Percentiles rank a stretch among this genome's conserved stretches.
Conservation (phyloP, 192 early-diverging fungal species). For the Coemansia sp. region DNA sequence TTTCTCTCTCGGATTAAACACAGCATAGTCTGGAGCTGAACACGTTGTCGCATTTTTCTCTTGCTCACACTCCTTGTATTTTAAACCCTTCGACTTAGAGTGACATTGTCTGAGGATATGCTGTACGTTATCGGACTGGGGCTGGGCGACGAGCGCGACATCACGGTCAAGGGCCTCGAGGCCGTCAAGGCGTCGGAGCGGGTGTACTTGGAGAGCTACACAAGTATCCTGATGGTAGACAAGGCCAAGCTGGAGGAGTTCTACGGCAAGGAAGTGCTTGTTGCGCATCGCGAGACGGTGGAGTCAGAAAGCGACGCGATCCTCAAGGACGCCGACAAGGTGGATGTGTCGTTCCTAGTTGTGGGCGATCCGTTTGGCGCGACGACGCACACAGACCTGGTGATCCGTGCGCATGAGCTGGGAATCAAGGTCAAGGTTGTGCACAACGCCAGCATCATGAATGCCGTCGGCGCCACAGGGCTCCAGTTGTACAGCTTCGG, state of each 20-base stretch:
- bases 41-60: neutral
- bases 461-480: slow-evolving; percentile 92
- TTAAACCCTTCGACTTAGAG: no score
- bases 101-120: slow-evolving; percentile 42
- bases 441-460: slow-evolving; percentile 99
- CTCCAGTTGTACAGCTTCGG: slow-evolving; percentile 98
- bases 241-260: slow-evolving; percentile 71
- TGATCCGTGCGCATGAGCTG: slow-evolving; percentile 88
- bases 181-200: slow-evolving; percentile 83
- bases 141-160: slow-evolving; percentile 93
- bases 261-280: slow-evolving; percentile 77
- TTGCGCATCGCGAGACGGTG: slow-evolving; percentile 98
- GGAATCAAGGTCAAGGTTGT: slow-evolving; percentile 84
- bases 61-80: neutral
- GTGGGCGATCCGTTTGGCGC: slow-evolving; percentile 98
- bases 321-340: slow-evolving; percentile 78
- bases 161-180: slow-evolving; percentile 94
- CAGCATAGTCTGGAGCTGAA: no score
- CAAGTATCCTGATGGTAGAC: slow-evolving; percentile 86
- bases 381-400: slow-evolving; percentile 96
- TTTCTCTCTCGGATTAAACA: neutral
- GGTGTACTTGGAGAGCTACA: slow-evolving; percentile 95
- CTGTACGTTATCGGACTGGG: slow-evolving; percentile 91
- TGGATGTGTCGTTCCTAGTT: slow-evolving; percentile 93
- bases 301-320: slow-evolving; percentile 90